Evolutionary conservation across 2,329 filamentous ascomycete genomes (phyloP).

Genomic region (Aphanocladium album): DNA sequence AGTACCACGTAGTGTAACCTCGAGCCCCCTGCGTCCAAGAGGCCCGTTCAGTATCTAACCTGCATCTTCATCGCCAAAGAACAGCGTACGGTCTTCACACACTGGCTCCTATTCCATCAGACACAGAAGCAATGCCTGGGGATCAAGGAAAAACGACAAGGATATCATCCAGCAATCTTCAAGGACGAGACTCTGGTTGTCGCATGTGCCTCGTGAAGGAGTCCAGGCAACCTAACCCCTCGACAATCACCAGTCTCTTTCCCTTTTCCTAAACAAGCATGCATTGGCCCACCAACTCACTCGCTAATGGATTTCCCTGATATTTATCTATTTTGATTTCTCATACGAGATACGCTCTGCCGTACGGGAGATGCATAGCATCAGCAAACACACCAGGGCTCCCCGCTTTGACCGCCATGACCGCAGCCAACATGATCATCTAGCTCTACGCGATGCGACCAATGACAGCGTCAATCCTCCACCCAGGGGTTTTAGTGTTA

Average conservation of each 20-base stretch:
- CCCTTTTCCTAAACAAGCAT: neutral
- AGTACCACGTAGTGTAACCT: too few species aligned
- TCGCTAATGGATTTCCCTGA: neutral
- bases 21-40: neutral
- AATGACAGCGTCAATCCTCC: neutral
- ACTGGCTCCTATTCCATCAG: neutral
- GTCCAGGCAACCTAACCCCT: neutral
- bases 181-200: neutral
- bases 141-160: neutral
- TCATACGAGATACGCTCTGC: neutral
- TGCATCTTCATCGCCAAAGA: neutral
- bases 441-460: neutral
- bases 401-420: neutral
- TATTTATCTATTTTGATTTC: neutral
- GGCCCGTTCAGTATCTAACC: neutral
- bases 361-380: neutral
- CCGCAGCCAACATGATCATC: neutral
- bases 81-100: neutral
- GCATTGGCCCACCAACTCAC: neutral
- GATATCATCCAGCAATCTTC: neutral
- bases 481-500: neutral
- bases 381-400: neutral
- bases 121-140: neutral
- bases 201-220: neutral
- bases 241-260: neutral